Evolutionary conservation across 331 rosid species (phyloP).

Genomic region (Quercus lobata): DNA sequence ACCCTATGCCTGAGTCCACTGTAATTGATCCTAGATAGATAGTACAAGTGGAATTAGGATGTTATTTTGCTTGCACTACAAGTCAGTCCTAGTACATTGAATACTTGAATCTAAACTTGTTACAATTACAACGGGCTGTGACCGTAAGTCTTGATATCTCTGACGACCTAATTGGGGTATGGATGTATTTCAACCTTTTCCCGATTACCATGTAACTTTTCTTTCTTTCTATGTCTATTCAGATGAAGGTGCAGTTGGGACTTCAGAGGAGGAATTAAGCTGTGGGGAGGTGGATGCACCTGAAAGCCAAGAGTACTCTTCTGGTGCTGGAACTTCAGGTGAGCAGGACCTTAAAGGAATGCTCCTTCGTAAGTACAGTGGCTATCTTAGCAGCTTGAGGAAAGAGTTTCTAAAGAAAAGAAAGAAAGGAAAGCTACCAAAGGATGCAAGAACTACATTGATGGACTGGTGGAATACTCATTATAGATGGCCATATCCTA

Average conservation of each 20-base stretch:
- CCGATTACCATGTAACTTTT: background rate
- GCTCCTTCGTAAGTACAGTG: slow-evolving; percentile 78
- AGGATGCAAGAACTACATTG: slow-evolving; percentile 48
- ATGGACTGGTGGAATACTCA: slow-evolving; percentile 68
- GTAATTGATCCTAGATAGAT: no score
- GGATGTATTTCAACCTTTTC: background rate
- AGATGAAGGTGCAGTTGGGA: slow-evolving; percentile 35
- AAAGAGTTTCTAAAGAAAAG: slow-evolving; percentile 59
- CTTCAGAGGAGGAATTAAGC: slow-evolving; percentile 42
- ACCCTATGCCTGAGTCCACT: no score
- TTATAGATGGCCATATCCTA: slow-evolving; percentile 79
- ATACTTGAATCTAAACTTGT: no score
- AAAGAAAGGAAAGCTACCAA: slow-evolving; percentile 78
- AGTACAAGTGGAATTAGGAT: no score
- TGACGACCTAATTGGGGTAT: background rate
- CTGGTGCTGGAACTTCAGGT: background rate
- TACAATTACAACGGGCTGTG: no score
- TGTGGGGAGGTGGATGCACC: slow-evolving; percentile 40
- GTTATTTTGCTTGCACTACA: no score
- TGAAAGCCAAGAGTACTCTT: slow-evolving; percentile 14
- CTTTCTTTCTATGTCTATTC: background rate
- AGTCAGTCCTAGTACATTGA: no score
- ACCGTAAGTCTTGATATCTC: no score
- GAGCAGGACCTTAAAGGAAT: slow-evolving; percentile 63
- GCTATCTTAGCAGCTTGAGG: slow-evolving; percentile 57